These are phyloP conservation scores for Rhizoctonia solani DNA, from an alignment of 1,284 basidiomycete species.

Conservation along the genomic window DNA sequence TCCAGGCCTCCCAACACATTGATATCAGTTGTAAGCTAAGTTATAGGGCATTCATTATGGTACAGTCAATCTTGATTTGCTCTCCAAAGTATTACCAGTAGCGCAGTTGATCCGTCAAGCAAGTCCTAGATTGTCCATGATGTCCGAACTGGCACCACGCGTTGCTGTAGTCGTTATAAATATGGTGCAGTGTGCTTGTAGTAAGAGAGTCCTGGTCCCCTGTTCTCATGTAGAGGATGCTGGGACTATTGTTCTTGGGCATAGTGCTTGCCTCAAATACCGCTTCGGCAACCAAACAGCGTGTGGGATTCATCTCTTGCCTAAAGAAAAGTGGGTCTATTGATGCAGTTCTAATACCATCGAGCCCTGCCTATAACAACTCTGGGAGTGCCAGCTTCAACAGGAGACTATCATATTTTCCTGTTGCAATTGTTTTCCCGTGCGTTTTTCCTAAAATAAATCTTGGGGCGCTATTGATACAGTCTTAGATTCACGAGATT, in stretches of 20 bases:
- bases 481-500: not conserved
- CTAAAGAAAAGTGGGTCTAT: slow-evolving; percentile 1
- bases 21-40: too few species aligned
- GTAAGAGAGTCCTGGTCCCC: too few species aligned
- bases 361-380: not conserved
- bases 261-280: not conserved
- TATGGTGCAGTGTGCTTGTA: too few species aligned
- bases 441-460: not conserved
- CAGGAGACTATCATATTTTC: slow-evolving; percentile 32
- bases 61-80: too few species aligned
- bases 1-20: too few species aligned
- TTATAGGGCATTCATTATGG: too few species aligned
- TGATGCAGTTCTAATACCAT: not conserved
- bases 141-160: too few species aligned
- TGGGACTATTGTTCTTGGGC: not conserved
- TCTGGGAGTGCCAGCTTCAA: slow-evolving; percentile 33
- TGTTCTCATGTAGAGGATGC: not conserved
- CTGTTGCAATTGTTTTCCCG: slow-evolving; percentile 39
- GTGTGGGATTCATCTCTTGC: slow-evolving; percentile 17
- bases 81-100: too few species aligned
- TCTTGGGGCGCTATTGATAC: not conserved
- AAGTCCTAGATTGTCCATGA: too few species aligned
- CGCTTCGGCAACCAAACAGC: not conserved
- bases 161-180: too few species aligned
- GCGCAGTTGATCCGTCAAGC: too few species aligned